A percentile compares a stretch with the other conserved stretches of the same genome.
phyloP scores from a whole-genome alignment of 164 flowering plant genomes.

The Chimonanthus salicifolius region DNA sequence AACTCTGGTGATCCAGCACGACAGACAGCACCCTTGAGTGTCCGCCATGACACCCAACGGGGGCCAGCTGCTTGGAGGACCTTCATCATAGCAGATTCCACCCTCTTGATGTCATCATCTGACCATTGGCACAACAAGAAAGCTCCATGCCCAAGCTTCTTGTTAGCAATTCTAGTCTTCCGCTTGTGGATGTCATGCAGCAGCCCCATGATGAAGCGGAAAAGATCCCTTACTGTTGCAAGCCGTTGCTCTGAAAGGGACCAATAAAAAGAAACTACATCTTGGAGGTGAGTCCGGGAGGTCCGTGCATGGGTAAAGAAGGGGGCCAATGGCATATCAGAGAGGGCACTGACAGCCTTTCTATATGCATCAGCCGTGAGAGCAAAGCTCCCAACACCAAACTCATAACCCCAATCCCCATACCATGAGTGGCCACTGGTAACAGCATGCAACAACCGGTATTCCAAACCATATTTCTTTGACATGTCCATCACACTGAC shows the following conservation, averaged over 20 bases:
- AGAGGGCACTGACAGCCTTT: slow-evolving; percentile 44
- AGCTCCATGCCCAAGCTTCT: slow-evolving; percentile 19
- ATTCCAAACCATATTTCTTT: slow-evolving; percentile 68
- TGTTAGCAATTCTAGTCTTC: slow-evolving; percentile 8
- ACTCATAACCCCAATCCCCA: slow-evolving; percentile 81
- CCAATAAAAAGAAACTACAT: slow-evolving; percentile 47
- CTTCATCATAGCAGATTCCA: slow-evolving; percentile 55
- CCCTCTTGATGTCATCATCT: slow-evolving; percentile 42
- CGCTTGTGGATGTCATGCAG: slow-evolving; percentile 31
- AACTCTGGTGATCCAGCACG: slow-evolving; percentile 51
- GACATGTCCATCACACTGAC: slow-evolving; percentile 88
- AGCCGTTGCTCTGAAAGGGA: slow-evolving; percentile 49
- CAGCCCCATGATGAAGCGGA: slow-evolving; percentile 40
- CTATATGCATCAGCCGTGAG: slow-evolving; percentile 50
- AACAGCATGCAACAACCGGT: slow-evolving; percentile 65
- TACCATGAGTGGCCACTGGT: slow-evolving; percentile 71
- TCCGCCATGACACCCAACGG: slow-evolving; percentile 64
- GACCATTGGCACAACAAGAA: slow-evolving; percentile 41
- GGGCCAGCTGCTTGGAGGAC: slow-evolving; percentile 55
- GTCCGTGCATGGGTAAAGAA: slow-evolving; percentile 32
- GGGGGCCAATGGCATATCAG: slow-evolving; percentile 36
- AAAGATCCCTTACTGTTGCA: slow-evolving; percentile 44
- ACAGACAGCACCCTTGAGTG: slow-evolving; percentile 63
- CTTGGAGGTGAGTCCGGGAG: slow-evolving; percentile 42
- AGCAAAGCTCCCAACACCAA: slow-evolving; percentile 81